Percentiles rank a stretch among this genome's conserved stretches.
Evolutionary conservation across 2,329 filamentous ascomycete species (phyloP).

Genomic region (Fusarium pininemorale): DNA sequence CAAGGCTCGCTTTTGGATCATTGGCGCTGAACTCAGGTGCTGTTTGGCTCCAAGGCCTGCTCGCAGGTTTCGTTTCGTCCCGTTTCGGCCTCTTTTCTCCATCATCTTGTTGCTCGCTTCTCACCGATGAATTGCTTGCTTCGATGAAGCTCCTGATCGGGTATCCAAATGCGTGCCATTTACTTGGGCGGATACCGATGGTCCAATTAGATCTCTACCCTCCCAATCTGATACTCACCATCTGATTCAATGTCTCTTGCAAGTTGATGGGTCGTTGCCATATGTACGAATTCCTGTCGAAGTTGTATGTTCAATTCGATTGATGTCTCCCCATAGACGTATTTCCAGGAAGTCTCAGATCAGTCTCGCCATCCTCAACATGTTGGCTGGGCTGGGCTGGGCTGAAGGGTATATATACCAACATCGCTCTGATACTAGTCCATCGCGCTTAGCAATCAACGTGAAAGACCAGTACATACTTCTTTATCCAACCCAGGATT

Average conservation of each 20-base stretch:
- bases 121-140: constrained; percentile 28
- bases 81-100: constrained; percentile 27
- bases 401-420: not conserved
- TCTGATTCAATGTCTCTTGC: not conserved
- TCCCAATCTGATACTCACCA: not conserved
- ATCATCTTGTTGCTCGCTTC: constrained; percentile 28
- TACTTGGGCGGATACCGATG: not conserved
- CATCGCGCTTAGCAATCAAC: not conserved
- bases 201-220: not conserved
- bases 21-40: constrained; percentile 16
- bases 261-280: not conserved
- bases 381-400: not conserved
- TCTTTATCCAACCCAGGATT: constrained; percentile 20
- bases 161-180: constrained; percentile 18
- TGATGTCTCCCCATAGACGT: not conserved
- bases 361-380: not conserved
- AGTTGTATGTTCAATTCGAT: not conserved
- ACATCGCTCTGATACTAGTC: not conserved
- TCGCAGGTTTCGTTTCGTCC: constrained; percentile 35
- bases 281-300: not conserved
- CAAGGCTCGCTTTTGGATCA: constrained; percentile 21
- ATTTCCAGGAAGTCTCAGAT: not conserved
- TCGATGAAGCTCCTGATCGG: constrained; percentile 4
- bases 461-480: not conserved
- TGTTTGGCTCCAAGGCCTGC: constrained; percentile 35